Evolutionary conservation across 495 filamentous ascomycete genomes (phyloP).

Genomic region (Xylaria cubensis): DNA sequence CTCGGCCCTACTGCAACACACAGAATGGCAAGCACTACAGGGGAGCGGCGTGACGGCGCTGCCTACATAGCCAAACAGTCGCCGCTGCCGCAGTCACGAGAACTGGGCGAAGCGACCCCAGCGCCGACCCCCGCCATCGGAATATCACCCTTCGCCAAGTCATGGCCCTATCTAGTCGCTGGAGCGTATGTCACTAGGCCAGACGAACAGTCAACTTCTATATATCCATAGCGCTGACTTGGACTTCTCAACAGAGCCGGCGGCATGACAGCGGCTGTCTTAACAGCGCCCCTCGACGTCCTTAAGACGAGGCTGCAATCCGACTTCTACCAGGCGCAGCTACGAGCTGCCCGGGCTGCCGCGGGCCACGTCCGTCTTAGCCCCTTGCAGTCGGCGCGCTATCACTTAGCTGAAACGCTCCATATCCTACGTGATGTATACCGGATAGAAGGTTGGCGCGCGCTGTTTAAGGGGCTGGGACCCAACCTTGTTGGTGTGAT

Average conservation of each 20-base stretch:
- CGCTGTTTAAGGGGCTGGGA: slow-evolving; percentile 87
- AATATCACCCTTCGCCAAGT: slow-evolving; percentile 66
- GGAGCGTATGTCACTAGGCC: slow-evolving; percentile 68
- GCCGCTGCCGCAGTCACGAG: slow-evolving; percentile 63
- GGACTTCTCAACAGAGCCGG: slow-evolving; percentile 63
- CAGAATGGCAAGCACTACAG: slow-evolving; percentile 30
- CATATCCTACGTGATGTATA: slow-evolving; percentile 82
- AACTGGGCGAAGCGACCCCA: slow-evolving; percentile 65
- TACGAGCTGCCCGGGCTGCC: slow-evolving; percentile 54
- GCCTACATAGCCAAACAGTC: slow-evolving; percentile 30
- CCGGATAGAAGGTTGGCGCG: slow-evolving; percentile 77
- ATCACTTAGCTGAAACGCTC: slow-evolving; percentile 77
- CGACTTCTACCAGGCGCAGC: slow-evolving; percentile 83
- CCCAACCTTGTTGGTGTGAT: slow-evolving; percentile 88
- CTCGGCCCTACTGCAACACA: slow-evolving; percentile 27
- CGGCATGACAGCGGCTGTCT: slow-evolving; percentile 84
- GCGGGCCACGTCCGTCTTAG: slow-evolving; percentile 48
- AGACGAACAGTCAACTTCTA: slow-evolving; percentile 11
- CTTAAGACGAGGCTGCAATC: slow-evolving; percentile 90
- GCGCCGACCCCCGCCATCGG: slow-evolving; percentile 45
- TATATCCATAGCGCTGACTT: slow-evolving; percentile 9
- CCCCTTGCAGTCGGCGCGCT: slow-evolving; percentile 55
- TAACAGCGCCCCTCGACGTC: slow-evolving; percentile 89
- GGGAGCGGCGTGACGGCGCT: slow-evolving; percentile 26
- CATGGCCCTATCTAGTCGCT: slow-evolving; percentile 88